A percentile compares a stretch with the other conserved stretches of the same genome.
phyloP scores from a whole-genome alignment of 139 green algal species.

The Volvox reticuliferus region DNA sequence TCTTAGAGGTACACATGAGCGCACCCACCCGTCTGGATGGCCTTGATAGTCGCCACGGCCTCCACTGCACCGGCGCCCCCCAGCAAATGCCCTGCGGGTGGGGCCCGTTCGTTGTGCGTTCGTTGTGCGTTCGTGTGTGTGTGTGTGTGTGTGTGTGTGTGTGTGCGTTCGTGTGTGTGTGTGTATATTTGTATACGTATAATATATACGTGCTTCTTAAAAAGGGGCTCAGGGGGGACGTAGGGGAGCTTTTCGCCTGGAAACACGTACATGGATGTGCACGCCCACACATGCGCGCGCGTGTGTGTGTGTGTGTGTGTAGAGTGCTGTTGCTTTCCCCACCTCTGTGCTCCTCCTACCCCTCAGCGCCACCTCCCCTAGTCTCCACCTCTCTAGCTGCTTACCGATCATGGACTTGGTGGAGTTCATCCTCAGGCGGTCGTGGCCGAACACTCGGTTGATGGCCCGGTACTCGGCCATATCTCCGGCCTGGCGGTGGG shows the following conservation, averaged over 20 bases:
- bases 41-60: constrained; percentile 95
- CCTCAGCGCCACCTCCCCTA: not conserved
- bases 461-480: constrained; percentile 77
- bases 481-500: constrained; percentile 83
- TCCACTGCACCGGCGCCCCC: constrained; percentile 95
- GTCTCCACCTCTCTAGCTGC: not conserved
- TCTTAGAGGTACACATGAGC: constrained; percentile 33
- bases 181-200: too few relatives aligned
- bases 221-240: too few relatives aligned
- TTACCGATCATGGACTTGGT: constrained; percentile 98
- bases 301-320: too few relatives aligned
- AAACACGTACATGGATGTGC: too few relatives aligned
- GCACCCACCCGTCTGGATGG: constrained; percentile 78
- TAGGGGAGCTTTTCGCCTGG: too few relatives aligned
- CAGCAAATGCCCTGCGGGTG: constrained; percentile 83
- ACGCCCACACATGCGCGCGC: too few relatives aligned
- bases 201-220: too few relatives aligned
- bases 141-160: too few relatives aligned
- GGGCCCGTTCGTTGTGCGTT: not conserved
- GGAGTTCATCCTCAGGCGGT: constrained; percentile 92
- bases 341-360: not conserved
- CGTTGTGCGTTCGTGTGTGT: too few relatives aligned
- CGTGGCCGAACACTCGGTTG: constrained; percentile 82
- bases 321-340: too few relatives aligned
- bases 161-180: too few relatives aligned